These are phyloP conservation scores for Neonectria sp. DNA, from an alignment of 2,329 filamentous ascomycete genomes.

Conservation along the genomic window DNA sequence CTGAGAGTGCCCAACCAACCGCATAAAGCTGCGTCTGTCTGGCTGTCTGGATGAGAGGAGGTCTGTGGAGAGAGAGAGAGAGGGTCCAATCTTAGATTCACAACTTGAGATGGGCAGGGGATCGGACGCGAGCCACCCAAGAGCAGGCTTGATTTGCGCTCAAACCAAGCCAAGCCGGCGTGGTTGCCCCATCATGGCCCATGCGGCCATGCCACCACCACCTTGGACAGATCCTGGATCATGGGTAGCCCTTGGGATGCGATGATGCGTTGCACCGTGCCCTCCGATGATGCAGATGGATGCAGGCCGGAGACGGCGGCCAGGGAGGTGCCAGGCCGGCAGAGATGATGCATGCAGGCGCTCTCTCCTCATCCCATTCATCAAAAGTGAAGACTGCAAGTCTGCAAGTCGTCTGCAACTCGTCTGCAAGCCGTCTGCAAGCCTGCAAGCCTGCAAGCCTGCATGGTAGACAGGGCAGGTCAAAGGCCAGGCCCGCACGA, in stretches of 20 bases:
- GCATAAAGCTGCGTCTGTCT: conserved; percentile 40
- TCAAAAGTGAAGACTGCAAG: background rate
- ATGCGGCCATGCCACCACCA: conserved; percentile 32
- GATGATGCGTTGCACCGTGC: conserved; percentile 45
- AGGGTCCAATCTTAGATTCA: conserved; percentile 45
- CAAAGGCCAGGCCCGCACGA: conserved; percentile 37
- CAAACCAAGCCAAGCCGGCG: conserved; percentile 33
- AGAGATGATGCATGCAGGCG: conserved; percentile 44
- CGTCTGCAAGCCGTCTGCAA: conserved; percentile 8
- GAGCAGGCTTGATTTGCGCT: conserved; percentile 37
- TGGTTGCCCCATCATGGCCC: conserved; percentile 24
- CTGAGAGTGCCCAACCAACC: conserved; percentile 40
- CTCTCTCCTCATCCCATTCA: conserved; percentile 40
- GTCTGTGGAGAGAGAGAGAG: conserved; percentile 33
- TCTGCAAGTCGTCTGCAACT: background rate
- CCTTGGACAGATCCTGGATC: conserved; percentile 35
- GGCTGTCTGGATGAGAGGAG: conserved; percentile 26
- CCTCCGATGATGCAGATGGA: conserved; percentile 42
- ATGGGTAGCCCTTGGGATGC: conserved; percentile 34
- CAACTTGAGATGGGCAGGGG: conserved; percentile 37
- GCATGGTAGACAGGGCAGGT: conserved; percentile 32
- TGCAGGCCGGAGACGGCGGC: conserved; percentile 39
- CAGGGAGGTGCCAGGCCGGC: conserved; percentile 38
- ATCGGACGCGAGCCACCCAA: conserved; percentile 31
- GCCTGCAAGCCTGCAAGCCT: conserved; percentile 27